Conservation (phyloP, 768 basidiomycete genomes). For the Cystofilobasidium capitatum region DNA sequence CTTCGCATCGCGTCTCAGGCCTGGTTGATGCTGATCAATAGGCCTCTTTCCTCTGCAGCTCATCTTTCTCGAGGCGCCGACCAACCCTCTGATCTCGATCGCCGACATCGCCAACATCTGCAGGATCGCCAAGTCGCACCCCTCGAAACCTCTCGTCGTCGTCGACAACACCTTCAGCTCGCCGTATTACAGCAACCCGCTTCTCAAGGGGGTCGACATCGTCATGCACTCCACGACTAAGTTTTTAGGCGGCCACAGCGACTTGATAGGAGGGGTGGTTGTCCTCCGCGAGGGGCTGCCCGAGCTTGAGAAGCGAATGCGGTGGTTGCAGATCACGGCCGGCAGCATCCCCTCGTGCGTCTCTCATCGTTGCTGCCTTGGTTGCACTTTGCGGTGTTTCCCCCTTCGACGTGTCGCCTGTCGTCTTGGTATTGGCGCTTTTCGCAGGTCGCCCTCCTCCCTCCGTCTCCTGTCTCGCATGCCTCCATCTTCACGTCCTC, state of each 20-base stretch:
- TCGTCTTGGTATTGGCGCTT: no score
- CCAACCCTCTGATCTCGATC: conserved; percentile 83
- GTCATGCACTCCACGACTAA: conserved; percentile 67
- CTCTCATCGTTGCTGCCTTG: no score
- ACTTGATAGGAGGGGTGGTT: conserved; percentile 62
- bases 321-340: conserved; percentile 28
- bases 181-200: conserved; percentile 79
- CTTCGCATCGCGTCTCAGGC: conserved; percentile 37
- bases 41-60: conserved; percentile 46
- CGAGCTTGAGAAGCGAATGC: conserved; percentile 44
- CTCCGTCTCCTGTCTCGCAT: no score
- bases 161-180: conserved; percentile 94
- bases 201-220: conserved; percentile 63
- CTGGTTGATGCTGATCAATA: neutral
- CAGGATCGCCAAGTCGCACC: conserved; percentile 53
- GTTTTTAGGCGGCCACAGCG: conserved; percentile 48
- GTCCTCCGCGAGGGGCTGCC: conserved; percentile 49
- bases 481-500: no score
- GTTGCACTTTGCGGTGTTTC: no score
- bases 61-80: conserved; percentile 90
- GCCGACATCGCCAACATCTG: conserved; percentile 68
- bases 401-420: no score
- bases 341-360: conserved; percentile 66
- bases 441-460: no score
- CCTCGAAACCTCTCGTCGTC: conserved; percentile 57